These are phyloP conservation scores for Dichomitus squalens DNA, from an alignment of 1,284 basidiomycete species.

Conservation along the genomic window DNA sequence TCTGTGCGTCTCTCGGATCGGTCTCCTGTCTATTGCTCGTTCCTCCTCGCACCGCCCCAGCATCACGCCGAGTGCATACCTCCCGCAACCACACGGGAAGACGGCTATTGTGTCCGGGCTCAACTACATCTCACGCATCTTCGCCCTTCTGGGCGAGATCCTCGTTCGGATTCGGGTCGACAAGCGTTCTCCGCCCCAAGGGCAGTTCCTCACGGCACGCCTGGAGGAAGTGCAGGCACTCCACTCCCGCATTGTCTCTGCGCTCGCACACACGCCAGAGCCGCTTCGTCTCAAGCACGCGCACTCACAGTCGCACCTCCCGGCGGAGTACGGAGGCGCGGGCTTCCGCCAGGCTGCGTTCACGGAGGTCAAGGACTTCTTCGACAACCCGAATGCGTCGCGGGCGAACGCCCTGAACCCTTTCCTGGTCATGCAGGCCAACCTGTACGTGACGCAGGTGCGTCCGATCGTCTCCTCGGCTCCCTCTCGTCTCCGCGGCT, in stretches of 20 bases:
- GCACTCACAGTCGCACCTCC: slow-evolving; percentile 47
- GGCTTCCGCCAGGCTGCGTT: slow-evolving; percentile 80
- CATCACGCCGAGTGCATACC: slow-evolving; percentile 78
- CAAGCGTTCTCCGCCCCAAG: slow-evolving; percentile 80
- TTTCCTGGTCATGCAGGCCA: slow-evolving; percentile 87
- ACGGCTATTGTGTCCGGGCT: slow-evolving; percentile 83
- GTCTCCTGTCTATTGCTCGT: background rate
- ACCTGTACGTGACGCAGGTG: slow-evolving; percentile 87
- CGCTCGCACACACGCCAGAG: slow-evolving; percentile 71
- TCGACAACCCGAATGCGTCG: slow-evolving; percentile 85
- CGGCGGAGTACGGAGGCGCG: slow-evolving; percentile 65
- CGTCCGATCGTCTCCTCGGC: slow-evolving; percentile 19
- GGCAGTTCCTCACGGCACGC: slow-evolving; percentile 78
- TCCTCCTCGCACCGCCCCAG: slow-evolving; percentile 39
- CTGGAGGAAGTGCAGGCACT: slow-evolving; percentile 80
- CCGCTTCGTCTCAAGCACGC: slow-evolving; percentile 67
- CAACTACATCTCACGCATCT: slow-evolving; percentile 85
- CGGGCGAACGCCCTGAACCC: slow-evolving; percentile 82
- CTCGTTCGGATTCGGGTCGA: slow-evolving; percentile 82
- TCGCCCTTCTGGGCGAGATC: slow-evolving; percentile 81
- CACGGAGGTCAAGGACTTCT: slow-evolving; percentile 85
- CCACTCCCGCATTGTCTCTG: slow-evolving; percentile 70
- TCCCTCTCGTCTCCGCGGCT: background rate
- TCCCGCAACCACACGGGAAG: slow-evolving; percentile 81
- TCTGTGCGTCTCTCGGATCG: slow-evolving; percentile 15